Base-by-base conservation (phyloP, 768 basidiomycete species). In the Lyophyllum semitale region DNA sequence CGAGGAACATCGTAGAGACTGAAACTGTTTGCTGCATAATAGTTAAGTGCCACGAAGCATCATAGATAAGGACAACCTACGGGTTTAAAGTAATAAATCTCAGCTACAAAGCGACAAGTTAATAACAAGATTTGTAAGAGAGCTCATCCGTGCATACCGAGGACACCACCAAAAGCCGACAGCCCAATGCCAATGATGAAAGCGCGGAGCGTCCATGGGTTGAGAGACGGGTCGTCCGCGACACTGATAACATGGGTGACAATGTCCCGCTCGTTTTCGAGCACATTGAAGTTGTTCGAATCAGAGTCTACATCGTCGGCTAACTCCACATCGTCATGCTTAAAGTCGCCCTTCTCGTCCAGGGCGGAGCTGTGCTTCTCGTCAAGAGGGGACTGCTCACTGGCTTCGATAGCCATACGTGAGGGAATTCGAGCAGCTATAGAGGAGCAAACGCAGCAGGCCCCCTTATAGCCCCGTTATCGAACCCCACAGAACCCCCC, bases 31-130 rank as follows among this genome's bases (percentile, higher is more conserved):
- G 81, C 81, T 83, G 44, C 20, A 55, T 15, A 32, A 40, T 9
- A 11, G 29, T 15, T 56, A 49, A 54, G 51, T 51, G 33, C 27
- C 12, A 17, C 4, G 1, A n/a, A 20, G 42, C 3, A n/a, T n/a
- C 11, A 26, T 38, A 13, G 38, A 25, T 6, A 20, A 23, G 17
- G 32, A 12, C 30, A 8, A 46, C 69, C 53, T 60, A 80, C 82
- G 3, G 82, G 81, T 66, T 84, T 83, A 66, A 83, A 84, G 62
- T 84, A 84, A 64, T 83, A 84, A 25, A 84, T 84, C 59, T 84
- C 76, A 30, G 81, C 81, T 82, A 27, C 9, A 51, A 17, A 59
- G 35, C 20, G 58, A 61, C 25, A 55, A 23, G 48, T 59, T 53
- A 51, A 40, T 43, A 51, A 41, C 42, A 17, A n/a, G 30, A 48